phyloP scores from a whole-genome alignment of 306 rosid species.

The Medicago arabica region DNA sequence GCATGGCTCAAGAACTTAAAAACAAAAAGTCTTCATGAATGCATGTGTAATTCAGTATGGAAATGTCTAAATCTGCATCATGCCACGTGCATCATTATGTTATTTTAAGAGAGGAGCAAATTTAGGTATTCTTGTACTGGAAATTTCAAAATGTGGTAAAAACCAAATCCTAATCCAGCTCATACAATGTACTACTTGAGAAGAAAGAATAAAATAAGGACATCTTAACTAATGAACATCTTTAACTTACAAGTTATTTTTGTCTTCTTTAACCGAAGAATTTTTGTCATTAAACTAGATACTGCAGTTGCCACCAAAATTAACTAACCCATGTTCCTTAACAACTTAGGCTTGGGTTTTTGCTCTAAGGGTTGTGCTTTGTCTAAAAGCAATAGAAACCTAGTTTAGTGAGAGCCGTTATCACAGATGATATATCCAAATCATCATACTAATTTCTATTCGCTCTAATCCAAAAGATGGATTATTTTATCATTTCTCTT shows the following conservation, averaged over 20 bases:
- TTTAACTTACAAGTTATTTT: conserved; percentile 1
- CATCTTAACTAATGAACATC: conserved; percentile 12
- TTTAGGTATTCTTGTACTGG: conserved; percentile 32
- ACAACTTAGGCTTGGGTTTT: conserved; percentile 15
- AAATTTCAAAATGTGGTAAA: conserved; percentile 30
- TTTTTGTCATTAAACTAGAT: conserved; percentile 24
- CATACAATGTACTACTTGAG: conserved; percentile 24
- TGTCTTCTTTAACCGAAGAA: conserved; percentile 26
- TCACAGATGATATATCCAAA: conserved; percentile 6
- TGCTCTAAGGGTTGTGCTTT: conserved; percentile 17
- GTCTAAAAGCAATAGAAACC: conserved; percentile 17
- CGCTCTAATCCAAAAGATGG: conserved; percentile 22
- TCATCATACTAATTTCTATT: too few relatives aligned
- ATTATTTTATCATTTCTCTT: background rate
- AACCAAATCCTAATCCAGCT: conserved; percentile 10
- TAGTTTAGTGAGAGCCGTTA: conserved; percentile 22
- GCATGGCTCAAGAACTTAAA: conserved; percentile 36
- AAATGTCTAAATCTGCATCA: conserved; percentile 39
- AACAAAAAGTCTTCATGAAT: conserved; percentile 48
- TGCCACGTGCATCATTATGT: conserved; percentile 48
- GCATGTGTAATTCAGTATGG: conserved; percentile 35
- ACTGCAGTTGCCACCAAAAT: conserved; percentile 1
- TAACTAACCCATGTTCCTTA: conserved; percentile 15
- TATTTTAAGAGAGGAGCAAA: conserved; percentile 30
- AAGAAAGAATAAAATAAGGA: conserved; percentile 37